Conservation (phyloP, 208 protist species). For the Trypanosoma platydactyli region DNA sequence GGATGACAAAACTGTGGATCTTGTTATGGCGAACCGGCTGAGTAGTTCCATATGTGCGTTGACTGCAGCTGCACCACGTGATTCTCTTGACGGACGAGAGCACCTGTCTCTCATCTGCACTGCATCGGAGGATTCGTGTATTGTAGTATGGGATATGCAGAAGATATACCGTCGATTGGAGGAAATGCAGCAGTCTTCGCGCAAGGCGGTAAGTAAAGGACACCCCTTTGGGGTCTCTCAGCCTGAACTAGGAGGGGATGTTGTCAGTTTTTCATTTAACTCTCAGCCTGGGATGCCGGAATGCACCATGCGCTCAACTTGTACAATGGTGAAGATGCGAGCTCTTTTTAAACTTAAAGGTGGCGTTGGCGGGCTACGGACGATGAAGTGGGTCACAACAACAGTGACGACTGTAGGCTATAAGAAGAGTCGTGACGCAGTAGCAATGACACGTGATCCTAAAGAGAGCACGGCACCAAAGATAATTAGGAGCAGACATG, state of each 20-base stretch:
- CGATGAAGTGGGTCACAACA: constrained; percentile 76
- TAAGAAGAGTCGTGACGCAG: constrained; percentile 34
- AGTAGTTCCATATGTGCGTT: constrained; percentile 47
- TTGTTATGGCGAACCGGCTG: constrained; percentile 47
- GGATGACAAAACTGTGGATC: constrained; percentile 39
- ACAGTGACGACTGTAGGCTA: constrained; percentile 61
- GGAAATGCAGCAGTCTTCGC: constrained; percentile 35
- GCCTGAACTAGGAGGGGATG: constrained; percentile 38
- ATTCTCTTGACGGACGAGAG: constrained; percentile 34
- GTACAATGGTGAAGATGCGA: constrained; percentile 70
- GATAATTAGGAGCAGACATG: constrained; percentile 28
- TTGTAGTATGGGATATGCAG: constrained; percentile 83
- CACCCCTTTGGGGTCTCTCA: background rate
- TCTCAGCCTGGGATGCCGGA: constrained; percentile 4
- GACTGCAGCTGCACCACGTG: constrained; percentile 24
- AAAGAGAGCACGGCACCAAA: constrained; percentile 35
- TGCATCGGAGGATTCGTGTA: constrained; percentile 76
- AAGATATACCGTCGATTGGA: constrained; percentile 80
- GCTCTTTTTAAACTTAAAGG: constrained; percentile 85
- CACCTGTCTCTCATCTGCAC: constrained; percentile 85
- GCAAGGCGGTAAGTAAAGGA: background rate
- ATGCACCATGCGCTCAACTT: constrained; percentile 67
- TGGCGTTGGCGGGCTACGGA: constrained; percentile 65
- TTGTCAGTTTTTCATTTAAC: constrained; percentile 62
- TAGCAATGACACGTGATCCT: constrained; percentile 32